Base-by-base conservation (phyloP, 2,329 filamentous ascomycete genomes). In the Phialophora chinensis region DNA sequence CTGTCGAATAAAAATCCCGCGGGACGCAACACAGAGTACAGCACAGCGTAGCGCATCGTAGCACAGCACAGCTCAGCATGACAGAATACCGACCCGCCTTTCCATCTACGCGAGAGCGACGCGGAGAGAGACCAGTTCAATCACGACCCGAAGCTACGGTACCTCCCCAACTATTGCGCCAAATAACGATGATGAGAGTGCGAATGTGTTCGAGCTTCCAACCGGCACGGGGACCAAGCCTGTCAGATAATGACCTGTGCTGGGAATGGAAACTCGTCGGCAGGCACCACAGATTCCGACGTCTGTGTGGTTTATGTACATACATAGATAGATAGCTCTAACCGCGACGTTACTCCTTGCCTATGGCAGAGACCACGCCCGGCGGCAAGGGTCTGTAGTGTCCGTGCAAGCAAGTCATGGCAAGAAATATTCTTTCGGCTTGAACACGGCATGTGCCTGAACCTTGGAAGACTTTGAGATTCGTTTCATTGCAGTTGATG, bases 1-100 rank as follows among this genome's bases (percentile, higher is more conserved):
- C 84, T 66, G 84, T 85, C 67, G 86, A 90, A 81, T 89, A 87
- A 75, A 72, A 27, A 6, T 35, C 33, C 42, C 27, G 25, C 20
- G 7, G 6, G 38, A 44, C 7, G 38, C 38, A 8, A 44, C 14
- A 5, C 38, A 44, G 38, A 44, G 17, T 8, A 4, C 5, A 42
- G 38, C 38, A 42, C 14, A 42, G 14, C 38, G 2, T 8, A 17
- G 35, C 35, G 12, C 3, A 17, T 27, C 27, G 4, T 14, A 42
- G 35, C 35, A 17, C 3, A 17, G 35, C 35, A 42, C 4, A 42
- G 29, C 29, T 17, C 12, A 44, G 17, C 5, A 44, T 44, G 17
- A 17, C 38, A n/a, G 2, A 17, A n/a, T n/a, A n/a, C 38, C 38
- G 12, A 42, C 4, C 38, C 3, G 1, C 38, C 38, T 17, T 4